A percentile compares a stretch with the other conserved stretches of the same genome.
phyloP scores from a whole-genome alignment of 2,329 filamentous ascomycete species.

The Ceratocystis albifundus region DNA sequence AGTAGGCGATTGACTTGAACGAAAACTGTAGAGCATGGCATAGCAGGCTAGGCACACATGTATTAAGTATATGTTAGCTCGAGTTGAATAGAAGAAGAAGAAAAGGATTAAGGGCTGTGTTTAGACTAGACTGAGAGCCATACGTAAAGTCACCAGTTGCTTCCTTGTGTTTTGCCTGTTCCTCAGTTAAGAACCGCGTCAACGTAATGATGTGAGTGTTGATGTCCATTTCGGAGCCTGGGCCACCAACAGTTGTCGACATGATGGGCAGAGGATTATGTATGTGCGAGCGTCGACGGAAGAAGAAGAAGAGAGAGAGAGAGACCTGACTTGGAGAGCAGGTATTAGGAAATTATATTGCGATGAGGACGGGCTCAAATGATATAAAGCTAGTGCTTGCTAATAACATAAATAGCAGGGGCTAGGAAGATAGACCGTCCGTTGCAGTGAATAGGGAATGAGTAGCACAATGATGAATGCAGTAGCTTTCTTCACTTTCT shows the following conservation, averaged over 20 bases:
- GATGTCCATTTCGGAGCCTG: constrained; percentile 52
- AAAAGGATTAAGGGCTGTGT: background rate
- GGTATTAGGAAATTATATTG: too few species aligned
- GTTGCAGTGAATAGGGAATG: too few species aligned
- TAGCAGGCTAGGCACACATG: constrained; percentile 52
- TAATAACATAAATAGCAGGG: too few species aligned
- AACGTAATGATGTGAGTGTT: constrained; percentile 95
- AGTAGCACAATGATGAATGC: too few species aligned
- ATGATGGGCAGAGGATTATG: constrained; percentile 17
- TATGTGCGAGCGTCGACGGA: background rate
- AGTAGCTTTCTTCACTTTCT: too few species aligned
- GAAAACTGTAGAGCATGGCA: constrained; percentile 98
- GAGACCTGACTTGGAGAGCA: background rate
- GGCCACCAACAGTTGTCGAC: constrained; percentile 12
- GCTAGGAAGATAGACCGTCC: too few species aligned
- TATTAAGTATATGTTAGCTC: constrained; percentile 15
- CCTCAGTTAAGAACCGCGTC: constrained; percentile 89
- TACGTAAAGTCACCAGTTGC: constrained; percentile 98
- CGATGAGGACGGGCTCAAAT: too few species aligned
- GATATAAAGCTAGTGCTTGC: too few species aligned
- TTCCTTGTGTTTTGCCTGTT: constrained; percentile 84
- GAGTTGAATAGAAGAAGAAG: background rate
- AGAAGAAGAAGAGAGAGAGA: background rate
- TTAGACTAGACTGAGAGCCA: constrained; percentile 15
- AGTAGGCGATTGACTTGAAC: constrained; percentile 99